Percentiles rank a stretch among this genome's conserved stretches.
Evolutionary conservation across 148 eudicot species (phyloP).

Genomic region (Rhododendron ovatum): DNA sequence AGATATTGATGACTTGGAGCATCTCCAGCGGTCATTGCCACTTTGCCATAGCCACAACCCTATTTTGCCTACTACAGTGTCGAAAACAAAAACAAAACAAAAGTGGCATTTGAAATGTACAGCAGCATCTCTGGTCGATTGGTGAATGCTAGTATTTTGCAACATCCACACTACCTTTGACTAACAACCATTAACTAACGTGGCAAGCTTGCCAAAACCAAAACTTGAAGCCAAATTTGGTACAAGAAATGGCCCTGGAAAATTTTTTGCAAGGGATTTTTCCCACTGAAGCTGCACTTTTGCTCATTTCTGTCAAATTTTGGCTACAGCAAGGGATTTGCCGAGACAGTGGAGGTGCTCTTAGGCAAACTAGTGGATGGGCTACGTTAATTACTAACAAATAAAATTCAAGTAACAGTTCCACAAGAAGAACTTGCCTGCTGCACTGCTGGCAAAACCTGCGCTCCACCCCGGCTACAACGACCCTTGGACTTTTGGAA

Average conservation of each 20-base stretch:
- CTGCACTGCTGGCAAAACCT: constrained; percentile 84
- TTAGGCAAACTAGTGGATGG: neutral
- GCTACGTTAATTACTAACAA: neutral
- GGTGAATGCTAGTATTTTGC: neutral
- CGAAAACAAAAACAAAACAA: neutral
- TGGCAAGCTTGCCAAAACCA: neutral
- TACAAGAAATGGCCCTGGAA: neutral
- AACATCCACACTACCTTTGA: neutral
- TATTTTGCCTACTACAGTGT: neutral
- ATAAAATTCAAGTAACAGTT: neutral
- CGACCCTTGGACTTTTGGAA: constrained; percentile 63
- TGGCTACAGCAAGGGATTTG: neutral
- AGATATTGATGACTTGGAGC: neutral
- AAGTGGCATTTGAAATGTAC: no score
- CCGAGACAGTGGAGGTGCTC: neutral
- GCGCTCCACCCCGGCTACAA: constrained; percentile 53
- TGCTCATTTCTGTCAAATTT: neutral
- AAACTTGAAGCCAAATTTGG: neutral
- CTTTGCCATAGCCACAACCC: neutral
- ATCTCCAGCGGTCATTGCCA: neutral
- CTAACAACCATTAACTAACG: neutral
- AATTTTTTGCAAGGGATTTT: neutral
- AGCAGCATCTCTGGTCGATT: neutral
- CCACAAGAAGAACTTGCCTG: constrained; percentile 37
- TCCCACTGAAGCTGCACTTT: neutral